phyloP scores from a whole-genome alignment of 768 basidiomycete species.

The Suillus lakei region DNA sequence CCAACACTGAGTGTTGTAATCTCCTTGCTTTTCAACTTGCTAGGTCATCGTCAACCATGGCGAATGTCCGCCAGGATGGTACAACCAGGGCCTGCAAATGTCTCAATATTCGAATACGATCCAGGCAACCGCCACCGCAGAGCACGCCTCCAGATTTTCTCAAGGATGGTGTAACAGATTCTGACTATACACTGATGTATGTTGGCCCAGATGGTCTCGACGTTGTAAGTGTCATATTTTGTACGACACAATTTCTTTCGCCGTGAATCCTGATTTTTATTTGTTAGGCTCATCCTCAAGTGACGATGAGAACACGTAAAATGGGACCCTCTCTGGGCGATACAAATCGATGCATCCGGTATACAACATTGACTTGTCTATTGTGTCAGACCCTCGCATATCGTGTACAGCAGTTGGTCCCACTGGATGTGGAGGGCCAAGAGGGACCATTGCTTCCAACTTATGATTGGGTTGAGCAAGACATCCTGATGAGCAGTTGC shows the following conservation, averaged over 20 bases:
- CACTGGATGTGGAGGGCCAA: slow-evolving; percentile 59
- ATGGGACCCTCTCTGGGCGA: slow-evolving; percentile 47
- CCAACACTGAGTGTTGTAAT: slow-evolving; percentile 30
- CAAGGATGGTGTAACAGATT: slow-evolving; percentile 26
- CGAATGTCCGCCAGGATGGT: slow-evolving; percentile 21
- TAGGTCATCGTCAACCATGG: slow-evolving; percentile 24
- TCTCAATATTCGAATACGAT: slow-evolving; percentile 65
- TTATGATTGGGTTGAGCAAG: slow-evolving; percentile 78
- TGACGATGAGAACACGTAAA: slow-evolving; percentile 68
- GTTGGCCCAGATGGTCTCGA: slow-evolving; percentile 70
- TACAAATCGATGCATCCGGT: slow-evolving; percentile 57
- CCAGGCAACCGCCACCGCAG: slow-evolving; percentile 33
- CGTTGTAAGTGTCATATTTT: slow-evolving; percentile 53
- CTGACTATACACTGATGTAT: slow-evolving; percentile 57
- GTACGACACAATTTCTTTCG: slow-evolving; percentile 1
- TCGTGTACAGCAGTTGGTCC: slow-evolving; percentile 66
- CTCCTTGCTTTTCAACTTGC: slow-evolving; percentile 21
- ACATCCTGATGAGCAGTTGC: slow-evolving; percentile 64
- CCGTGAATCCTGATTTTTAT: slow-evolving; percentile 15
- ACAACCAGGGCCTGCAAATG: slow-evolving; percentile 64
- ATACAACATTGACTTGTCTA: slow-evolving; percentile 70
- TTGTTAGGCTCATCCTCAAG: slow-evolving; percentile 64
- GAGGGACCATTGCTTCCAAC: slow-evolving; percentile 72
- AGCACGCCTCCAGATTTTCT: slow-evolving; percentile 42
- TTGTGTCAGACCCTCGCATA: slow-evolving; percentile 68